These are phyloP conservation scores for Lachancea quebecensis DNA, from an alignment of 805 yeast species.

Conservation along the genomic window DNA sequence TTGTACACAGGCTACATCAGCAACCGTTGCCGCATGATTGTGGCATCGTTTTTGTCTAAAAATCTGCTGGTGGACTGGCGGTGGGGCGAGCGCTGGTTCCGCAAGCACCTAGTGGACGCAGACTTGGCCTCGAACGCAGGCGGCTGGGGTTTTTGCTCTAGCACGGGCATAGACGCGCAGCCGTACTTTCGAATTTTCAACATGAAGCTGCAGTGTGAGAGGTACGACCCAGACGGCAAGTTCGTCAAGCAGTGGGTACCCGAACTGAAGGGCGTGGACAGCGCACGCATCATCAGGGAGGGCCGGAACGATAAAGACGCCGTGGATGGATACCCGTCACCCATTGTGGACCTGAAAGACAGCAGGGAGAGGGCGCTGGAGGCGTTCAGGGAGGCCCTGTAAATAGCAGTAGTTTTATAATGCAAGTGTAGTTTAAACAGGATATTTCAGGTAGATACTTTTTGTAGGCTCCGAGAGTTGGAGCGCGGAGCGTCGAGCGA, in stretches of 20 bases:
- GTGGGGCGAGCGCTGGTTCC: constrained; percentile 46
- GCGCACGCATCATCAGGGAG: constrained; percentile 26
- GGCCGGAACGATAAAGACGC: not conserved
- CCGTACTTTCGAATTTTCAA: constrained; percentile 53
- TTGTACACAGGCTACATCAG: constrained; percentile 46
- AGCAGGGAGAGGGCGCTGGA: constrained; percentile 40
- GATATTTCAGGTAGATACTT: not conserved
- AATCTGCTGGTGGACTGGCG: constrained; percentile 49
- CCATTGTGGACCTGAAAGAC: constrained; percentile 38
- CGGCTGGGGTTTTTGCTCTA: constrained; percentile 52
- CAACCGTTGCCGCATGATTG: constrained; percentile 49
- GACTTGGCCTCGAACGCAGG: constrained; percentile 50
- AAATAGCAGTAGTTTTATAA: not conserved
- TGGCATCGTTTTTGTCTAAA: constrained; percentile 45
- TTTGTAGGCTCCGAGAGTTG: too few relatives aligned
- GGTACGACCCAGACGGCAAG: constrained; percentile 41
- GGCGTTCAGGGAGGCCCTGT: constrained; percentile 34
- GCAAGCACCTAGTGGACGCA: constrained; percentile 42
- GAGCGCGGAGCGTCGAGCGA: too few relatives aligned
- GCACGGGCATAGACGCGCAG: constrained; percentile 49
- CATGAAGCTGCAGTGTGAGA: constrained; percentile 43
- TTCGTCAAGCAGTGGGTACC: constrained; percentile 47
- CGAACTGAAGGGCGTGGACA: constrained; percentile 31
- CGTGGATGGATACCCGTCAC: constrained; percentile 36
- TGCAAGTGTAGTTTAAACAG: not conserved